phyloP scores from a whole-genome alignment of 2,329 filamentous ascomycete genomes.

The Alternaria metachromatica region DNA sequence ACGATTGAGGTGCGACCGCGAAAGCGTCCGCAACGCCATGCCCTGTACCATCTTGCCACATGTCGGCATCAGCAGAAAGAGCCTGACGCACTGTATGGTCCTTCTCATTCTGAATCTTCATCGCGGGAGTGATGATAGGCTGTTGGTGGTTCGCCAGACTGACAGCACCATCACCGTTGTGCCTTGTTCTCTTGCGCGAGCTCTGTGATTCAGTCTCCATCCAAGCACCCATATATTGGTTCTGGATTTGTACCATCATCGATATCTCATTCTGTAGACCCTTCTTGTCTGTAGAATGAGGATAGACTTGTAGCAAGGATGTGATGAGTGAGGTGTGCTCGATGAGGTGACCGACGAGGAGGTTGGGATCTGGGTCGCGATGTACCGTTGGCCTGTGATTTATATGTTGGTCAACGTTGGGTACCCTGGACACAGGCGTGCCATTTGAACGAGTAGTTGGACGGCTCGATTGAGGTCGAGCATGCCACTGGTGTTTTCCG shows the following conservation, averaged over 20 bases:
- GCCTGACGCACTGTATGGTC: conserved; percentile 20
- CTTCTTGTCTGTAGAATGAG: conserved; percentile 14
- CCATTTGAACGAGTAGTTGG: neutral
- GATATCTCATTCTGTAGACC: conserved; percentile 28
- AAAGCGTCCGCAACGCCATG: conserved; percentile 24
- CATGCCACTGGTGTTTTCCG: neutral
- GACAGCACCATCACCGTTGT: neutral
- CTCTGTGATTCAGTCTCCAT: conserved; percentile 7
- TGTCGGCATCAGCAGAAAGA: conserved; percentile 20
- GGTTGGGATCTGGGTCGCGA: conserved; percentile 10
- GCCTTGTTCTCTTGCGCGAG: neutral
- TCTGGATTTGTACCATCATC: conserved; percentile 21
- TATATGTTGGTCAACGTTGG: neutral
- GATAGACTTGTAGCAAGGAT: conserved; percentile 25
- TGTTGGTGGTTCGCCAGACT: neutral
- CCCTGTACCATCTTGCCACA: conserved; percentile 30
- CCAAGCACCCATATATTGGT: conserved; percentile 24
- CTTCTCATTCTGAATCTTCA: neutral
- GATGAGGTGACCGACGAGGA: conserved; percentile 13
- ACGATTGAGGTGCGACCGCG: neutral
- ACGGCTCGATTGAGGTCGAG: neutral
- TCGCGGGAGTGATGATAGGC: neutral
- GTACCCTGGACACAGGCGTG: neutral
- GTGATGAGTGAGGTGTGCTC: conserved; percentile 25
- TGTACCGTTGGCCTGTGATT: conserved; percentile 7